Evolutionary conservation across 2,329 filamentous ascomycete genomes (phyloP).

Genomic region (Aspergillus novofumigatus): DNA sequence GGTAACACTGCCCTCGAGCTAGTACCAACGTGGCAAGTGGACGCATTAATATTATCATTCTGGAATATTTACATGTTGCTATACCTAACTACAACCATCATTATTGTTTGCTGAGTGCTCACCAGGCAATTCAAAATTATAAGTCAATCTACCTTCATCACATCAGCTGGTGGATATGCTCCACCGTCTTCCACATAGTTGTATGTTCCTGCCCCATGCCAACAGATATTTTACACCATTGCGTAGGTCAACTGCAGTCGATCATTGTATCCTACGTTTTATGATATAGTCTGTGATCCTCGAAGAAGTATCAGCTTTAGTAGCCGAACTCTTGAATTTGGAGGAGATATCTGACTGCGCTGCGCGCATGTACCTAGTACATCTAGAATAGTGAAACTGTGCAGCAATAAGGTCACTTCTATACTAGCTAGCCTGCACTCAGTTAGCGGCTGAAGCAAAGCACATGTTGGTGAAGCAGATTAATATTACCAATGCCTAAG

Average conservation of each 20-base stretch:
- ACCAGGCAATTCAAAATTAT: background rate
- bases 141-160: too few relatives aligned
- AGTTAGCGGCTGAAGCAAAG: background rate
- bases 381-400: background rate
- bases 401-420: background rate
- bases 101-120: background rate
- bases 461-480: background rate
- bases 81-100: background rate
- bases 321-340: background rate
- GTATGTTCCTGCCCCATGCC: too few relatives aligned
- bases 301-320: background rate
- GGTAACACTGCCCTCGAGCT: background rate
- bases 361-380: background rate
- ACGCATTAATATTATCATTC: background rate
- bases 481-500: background rate
- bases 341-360: background rate
- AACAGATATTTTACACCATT: too few relatives aligned
- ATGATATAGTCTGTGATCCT: background rate
- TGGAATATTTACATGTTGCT: background rate
- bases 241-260: background rate
- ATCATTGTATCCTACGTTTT: background rate
- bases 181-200: too few relatives aligned
- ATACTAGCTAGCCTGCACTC: background rate
- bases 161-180: too few relatives aligned
- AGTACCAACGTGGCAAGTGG: background rate